Conservation (phyloP, 768 basidiomycete species). For the Boletellus ananiceps region DNA sequence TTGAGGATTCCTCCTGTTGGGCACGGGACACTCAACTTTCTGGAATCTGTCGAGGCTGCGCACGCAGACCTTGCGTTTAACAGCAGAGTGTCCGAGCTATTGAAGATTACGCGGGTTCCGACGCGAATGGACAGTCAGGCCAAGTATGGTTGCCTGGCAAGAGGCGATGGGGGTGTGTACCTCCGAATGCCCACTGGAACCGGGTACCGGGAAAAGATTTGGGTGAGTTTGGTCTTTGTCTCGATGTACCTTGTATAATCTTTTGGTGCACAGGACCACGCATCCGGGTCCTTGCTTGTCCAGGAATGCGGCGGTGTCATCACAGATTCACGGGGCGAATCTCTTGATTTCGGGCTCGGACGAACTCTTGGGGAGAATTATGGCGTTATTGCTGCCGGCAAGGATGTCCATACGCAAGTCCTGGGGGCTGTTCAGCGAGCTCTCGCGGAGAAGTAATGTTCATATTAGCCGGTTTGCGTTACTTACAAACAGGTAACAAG, state of each 20-base stretch:
- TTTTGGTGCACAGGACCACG: conserved; percentile 65
- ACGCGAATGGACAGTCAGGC: conserved; percentile 94
- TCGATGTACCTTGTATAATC: neutral
- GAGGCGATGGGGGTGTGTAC: conserved; percentile 84
- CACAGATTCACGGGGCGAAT: conserved; percentile 73
- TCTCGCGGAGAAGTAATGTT: conserved; percentile 22
- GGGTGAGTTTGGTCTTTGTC: conserved; percentile 47
- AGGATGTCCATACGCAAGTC: conserved; percentile 62
- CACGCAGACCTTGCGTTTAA: conserved; percentile 91
- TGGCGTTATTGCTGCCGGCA: conserved; percentile 81
- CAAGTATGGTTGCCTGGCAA: conserved; percentile 82
- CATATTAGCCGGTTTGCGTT: too few species aligned
- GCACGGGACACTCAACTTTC: conserved; percentile 53
- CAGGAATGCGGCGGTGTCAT: conserved; percentile 89
- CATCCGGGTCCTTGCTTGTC: conserved; percentile 78
- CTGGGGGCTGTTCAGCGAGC: conserved; percentile 72
- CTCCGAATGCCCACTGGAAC: conserved; percentile 72
- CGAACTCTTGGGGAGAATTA: conserved; percentile 81
- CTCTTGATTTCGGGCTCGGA: conserved; percentile 83
- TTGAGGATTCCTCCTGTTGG: conserved; percentile 46
- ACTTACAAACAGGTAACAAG: too few species aligned
- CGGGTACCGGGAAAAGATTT: conserved; percentile 93
- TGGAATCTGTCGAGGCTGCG: conserved; percentile 89
- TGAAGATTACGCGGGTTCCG: conserved; percentile 62
- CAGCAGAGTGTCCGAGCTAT: conserved; percentile 58